Evolutionary conservation across 176 grass and related monocot genomes (phyloP).

Genomic region (Paspalum vaginatum): DNA sequence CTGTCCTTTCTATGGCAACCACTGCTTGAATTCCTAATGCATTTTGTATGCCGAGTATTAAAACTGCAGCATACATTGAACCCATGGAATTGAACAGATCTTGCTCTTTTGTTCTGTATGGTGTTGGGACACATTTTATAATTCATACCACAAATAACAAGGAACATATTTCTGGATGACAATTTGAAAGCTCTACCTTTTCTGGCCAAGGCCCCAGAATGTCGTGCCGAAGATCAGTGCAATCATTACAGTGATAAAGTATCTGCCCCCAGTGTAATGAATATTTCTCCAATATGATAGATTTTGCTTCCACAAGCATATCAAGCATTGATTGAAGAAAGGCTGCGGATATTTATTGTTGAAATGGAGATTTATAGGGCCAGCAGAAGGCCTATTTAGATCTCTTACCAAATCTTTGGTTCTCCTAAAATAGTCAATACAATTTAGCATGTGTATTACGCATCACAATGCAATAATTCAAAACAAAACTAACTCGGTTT

Average conservation of each 20-base stretch:
- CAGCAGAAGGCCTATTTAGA: constrained; percentile 35
- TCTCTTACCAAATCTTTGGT: constrained; percentile 57
- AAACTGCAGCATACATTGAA: constrained; percentile 59
- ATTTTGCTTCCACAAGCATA: constrained; percentile 65
- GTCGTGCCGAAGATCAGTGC: constrained; percentile 55
- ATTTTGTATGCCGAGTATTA: constrained; percentile 57
- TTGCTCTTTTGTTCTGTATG: constrained; percentile 40
- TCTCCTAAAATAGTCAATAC: constrained; percentile 40
- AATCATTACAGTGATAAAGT: constrained; percentile 44
- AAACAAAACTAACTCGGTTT: too few relatives aligned
- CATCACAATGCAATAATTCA: neutral
- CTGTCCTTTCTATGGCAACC: constrained; percentile 49
- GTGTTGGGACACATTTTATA: neutral
- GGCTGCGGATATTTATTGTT: constrained; percentile 33
- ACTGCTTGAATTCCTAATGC: constrained; percentile 47
- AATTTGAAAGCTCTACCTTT: constrained; percentile 40
- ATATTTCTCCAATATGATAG: constrained; percentile 65
- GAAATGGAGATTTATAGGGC: constrained; percentile 49
- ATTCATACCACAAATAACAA: neutral
- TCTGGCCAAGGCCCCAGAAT: constrained; percentile 55
- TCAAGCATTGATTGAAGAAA: constrained; percentile 47
- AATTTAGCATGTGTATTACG: neutral
- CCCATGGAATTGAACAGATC: constrained; percentile 72
- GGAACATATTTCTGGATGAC: neutral
- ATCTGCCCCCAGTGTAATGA: constrained; percentile 56